Base-by-base conservation (phyloP, 768 basidiomycete genomes). In the Amanita polypyramis region DNA sequence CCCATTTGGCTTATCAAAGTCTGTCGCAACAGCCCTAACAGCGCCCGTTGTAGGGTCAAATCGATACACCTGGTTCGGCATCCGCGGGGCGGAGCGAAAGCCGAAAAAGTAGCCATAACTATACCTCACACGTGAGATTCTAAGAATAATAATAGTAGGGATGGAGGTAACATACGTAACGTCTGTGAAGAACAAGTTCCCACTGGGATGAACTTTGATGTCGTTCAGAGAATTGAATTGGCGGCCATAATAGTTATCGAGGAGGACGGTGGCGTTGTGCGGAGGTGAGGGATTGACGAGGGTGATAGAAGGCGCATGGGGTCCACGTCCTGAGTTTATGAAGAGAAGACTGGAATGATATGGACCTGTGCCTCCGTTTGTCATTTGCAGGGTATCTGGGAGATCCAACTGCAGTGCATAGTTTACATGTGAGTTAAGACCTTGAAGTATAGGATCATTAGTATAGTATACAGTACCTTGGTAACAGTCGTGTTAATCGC, bases 181-280 rank as follows among this genome's bases (percentile, higher is more conserved):
- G 56, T 91, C 86, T 0, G 86, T 89, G 63, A 90, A 87, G 65
- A 83, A 87, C 1, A 89, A 54, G 33, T 75, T 75, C 32, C 79
- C 78, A 52, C 73, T 82, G 1, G 82, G 84, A 45, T 86, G 79
- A 2, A 87, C 67, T 55, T 85, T 87, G 50, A 83, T 70, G 53
- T 92, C 87, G 59, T 89, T 86, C 43, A 90, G 60, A 1, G 86
- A 86, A 62, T 85, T 88, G 65, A 88, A 91, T 54, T 87, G 85
- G 2, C 84, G 69, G 1, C 86, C 86, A 55, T 76, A 84, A 62
- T 74, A 86, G 64, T 88, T 90, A 63, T 89, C 83, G 51, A 90
- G 61, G 12, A 90, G 61, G 25, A 84, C 73, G 0, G 82, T 87
- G 3, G 74, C 65, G 47, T 87, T 83, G 62, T 79, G 70, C 0